Evolutionary conservation across 768 basidiomycete genomes (phyloP), one percentile per base, ranked within the genome.

Genomic region (Dictyophora rubrovolvata): DNA sequence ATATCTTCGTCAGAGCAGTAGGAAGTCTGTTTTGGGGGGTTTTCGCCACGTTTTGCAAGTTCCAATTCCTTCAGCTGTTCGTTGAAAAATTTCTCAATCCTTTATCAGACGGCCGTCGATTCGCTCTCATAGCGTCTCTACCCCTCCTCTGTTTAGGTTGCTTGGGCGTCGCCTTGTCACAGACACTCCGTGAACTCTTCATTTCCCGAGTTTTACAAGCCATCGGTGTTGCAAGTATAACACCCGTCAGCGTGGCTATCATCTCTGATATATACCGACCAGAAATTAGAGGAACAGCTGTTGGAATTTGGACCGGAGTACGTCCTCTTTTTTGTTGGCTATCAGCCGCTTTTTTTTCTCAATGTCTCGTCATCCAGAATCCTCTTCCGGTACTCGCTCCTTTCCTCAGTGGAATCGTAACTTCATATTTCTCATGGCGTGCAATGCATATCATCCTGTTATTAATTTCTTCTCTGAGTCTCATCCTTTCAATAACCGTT

Each of bases 171-270:
- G 80, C 82, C 0, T 59, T 71, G 0, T 75, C 84, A 0, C 64
- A 64, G 0, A 73, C 65, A 34, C 67, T 83, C 8, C 70, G 70
- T 1, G 65, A 71, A 18, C 70, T 91, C 4, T 74, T 90, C 63
- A 69, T 79, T 14, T 84, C 80, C 72, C 75, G 87, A 7, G 76
- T 84, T 46, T 62, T 87, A 0, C 87, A 89, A 66, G 82, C 82
- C 0, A 73, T 85, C 48, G 87, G 86, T n/a, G 74, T 80, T 4
- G 77, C 83, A 42, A 56, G 55, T 22, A 46, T 47, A 21, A 10
- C 21, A 20, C 2, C 5, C 34, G 22, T 79, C 77, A 16, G 74
- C 79, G 54, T 87, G 77, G 76, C 83, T 7, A 71, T 75, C 3
- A 67, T 73, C 21, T 70, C 71, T 1, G 72, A 73, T 63, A 67